Base-by-base conservation (phyloP, 805 yeast genomes). In the Hanseniaspora occidentalis region DNA sequence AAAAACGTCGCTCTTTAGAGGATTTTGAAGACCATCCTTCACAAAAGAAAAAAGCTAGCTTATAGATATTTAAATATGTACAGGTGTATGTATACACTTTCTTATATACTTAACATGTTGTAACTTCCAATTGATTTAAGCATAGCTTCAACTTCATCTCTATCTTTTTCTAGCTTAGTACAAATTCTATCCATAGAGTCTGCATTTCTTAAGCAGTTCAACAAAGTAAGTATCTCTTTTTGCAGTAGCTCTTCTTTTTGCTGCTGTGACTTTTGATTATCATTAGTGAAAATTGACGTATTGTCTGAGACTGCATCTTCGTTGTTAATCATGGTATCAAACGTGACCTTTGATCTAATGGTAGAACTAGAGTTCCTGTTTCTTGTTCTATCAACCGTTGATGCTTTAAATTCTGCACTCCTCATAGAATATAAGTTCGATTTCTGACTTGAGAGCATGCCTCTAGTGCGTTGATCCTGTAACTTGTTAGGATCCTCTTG, bases 161-260 rank as follows among this genome's bases (percentile, higher is more conserved):
- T 62, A 8, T 81, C 68, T 50, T 68, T 67, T 36, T 69, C 72
- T 49, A 84, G 61, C 43, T 75, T 80, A 0, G 89, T 83, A 51
- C 89, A 79, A 2, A 84, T 77, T 3, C 72, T 65, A 50, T 80
- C 89, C 47, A 77, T 65, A 45, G 69, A 71, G 39, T 72, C 77
- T 19, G 67, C 67, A 17, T 72, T 70, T 43, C 67, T 67, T 22
- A 79, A 48, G 11, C 73, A 57, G 44, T 66, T 67, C 2, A 73
- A 45, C 36, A 76, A 49, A 10, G 56, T 55, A 4, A 55, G 43
- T 42, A 53, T 48, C 20, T 47, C 20, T 38, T 53, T 43, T 35
- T 51, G 29, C 18, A 49, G 47, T 7, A 41, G 35, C 22, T 47
- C 44, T 36, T 56, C 54, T 19, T 41, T 47, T 43, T 50, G 43